Evolutionary conservation across 805 yeast species (phyloP).

Genomic region (Ogataea parapolymorpha): DNA sequence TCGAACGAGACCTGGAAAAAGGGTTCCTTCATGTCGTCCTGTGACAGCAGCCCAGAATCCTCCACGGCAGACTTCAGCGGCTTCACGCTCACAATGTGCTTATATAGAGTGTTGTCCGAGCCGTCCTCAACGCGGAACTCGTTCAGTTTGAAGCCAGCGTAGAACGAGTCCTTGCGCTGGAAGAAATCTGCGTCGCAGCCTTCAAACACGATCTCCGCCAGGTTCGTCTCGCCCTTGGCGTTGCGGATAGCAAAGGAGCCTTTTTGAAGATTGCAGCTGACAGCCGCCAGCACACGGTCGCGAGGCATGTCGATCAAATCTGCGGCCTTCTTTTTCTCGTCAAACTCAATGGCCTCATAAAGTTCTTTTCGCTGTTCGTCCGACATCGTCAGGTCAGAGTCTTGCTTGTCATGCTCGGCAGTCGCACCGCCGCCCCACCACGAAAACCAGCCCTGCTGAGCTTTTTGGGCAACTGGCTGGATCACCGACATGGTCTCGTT

Average conservation of each 20-base stretch:
- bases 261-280: slow-evolving; percentile 63
- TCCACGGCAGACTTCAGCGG: slow-evolving; percentile 43
- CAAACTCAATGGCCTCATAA: slow-evolving; percentile 90
- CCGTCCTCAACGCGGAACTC: slow-evolving; percentile 89
- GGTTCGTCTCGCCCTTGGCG: slow-evolving; percentile 38
- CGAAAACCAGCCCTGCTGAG: slow-evolving; percentile 58
- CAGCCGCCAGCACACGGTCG: slow-evolving; percentile 64
- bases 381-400: slow-evolving; percentile 50
- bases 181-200: slow-evolving; percentile 71
- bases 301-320: slow-evolving; percentile 65
- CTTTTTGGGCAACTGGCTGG: slow-evolving; percentile 5
- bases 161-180: slow-evolving; percentile 76
- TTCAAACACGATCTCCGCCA: slow-evolving; percentile 80
- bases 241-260: slow-evolving; percentile 71
- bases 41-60: slow-evolving; percentile 21
- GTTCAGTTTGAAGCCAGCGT: slow-evolving; percentile 67
- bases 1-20: slow-evolving; percentile 83
- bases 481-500: slow-evolving; percentile 18
- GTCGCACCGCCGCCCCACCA: slow-evolving; percentile 61
- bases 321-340: slow-evolving; percentile 53
- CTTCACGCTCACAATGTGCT: slow-evolving; percentile 83
- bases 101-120: slow-evolving; percentile 72
- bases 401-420: slow-evolving; percentile 13
- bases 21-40: slow-evolving; percentile 42
- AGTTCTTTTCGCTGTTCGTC: slow-evolving; percentile 88